Percentiles rank a stretch among this genome's conserved stretches.
These are phyloP conservation scores for Aspergillus oerlinghausenensis DNA, from an alignment of 2,329 filamentous ascomycete species.

Conservation along the genomic window DNA sequence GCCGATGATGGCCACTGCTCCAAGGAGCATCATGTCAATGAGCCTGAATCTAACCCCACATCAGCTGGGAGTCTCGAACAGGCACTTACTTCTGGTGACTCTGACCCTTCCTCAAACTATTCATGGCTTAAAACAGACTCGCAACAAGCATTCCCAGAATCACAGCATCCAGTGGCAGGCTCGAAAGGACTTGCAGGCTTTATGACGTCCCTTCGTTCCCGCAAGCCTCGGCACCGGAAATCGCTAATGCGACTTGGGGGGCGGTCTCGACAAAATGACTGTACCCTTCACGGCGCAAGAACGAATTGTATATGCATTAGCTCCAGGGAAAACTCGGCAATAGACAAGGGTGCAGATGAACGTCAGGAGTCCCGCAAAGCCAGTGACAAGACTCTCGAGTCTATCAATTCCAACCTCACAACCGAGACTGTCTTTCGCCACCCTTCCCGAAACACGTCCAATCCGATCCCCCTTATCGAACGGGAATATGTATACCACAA, in stretches of 20 bases:
- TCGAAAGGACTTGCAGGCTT: constrained; percentile 13
- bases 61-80: neutral
- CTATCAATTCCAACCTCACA: constrained; percentile 30
- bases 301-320: neutral
- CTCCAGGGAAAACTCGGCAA: neutral
- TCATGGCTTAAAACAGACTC: neutral
- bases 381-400: constrained; percentile 29
- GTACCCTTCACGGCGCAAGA: neutral
- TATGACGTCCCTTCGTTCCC: constrained; percentile 14
- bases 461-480: constrained; percentile 18
- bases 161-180: constrained; percentile 5
- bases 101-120: neutral
- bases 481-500: constrained; percentile 7
- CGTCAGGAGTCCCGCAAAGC: constrained; percentile 22
- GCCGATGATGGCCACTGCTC: neutral
- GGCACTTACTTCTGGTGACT: neutral
- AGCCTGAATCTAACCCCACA: neutral
- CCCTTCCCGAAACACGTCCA: constrained; percentile 25
- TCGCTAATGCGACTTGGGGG: neutral
- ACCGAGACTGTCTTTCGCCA: constrained; percentile 29
- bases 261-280: neutral
- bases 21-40: neutral
- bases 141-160: neutral
- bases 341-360: constrained; percentile 2
- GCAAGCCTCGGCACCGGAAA: constrained; percentile 8